Conservation (phyloP, 2,329 filamentous ascomycete genomes). For the Dactylonectria macrodidyma region DNA sequence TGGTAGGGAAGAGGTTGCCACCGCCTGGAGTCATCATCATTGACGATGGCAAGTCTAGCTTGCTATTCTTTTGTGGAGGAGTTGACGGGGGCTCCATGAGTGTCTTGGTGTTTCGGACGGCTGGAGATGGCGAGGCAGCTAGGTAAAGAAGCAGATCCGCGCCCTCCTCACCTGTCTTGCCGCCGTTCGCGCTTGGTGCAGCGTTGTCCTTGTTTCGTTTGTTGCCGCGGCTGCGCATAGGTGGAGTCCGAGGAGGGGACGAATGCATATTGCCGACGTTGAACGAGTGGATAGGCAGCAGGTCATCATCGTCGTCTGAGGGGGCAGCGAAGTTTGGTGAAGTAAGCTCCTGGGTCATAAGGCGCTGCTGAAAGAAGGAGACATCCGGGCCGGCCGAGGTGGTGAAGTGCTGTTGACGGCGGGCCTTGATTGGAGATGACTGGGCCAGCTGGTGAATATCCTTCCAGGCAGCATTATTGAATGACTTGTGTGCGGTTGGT, state of each 20-base stretch:
- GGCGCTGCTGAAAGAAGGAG: conserved; percentile 83
- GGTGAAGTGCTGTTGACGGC: conserved; percentile 81
- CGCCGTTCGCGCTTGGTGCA: conserved; percentile 58
- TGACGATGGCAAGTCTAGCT: conserved; percentile 81
- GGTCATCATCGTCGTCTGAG: conserved; percentile 87
- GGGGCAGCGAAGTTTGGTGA: conserved; percentile 73
- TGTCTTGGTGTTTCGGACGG: conserved; percentile 65
- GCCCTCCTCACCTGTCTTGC: conserved; percentile 82
- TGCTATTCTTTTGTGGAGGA: conserved; percentile 78
- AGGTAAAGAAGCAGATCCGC: conserved; percentile 87
- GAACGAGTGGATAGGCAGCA: conserved; percentile 84
- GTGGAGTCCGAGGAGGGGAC: conserved; percentile 91
- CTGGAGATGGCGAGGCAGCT: conserved; percentile 91
- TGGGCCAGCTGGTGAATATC: conserved; percentile 82
- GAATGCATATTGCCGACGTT: conserved; percentile 74
- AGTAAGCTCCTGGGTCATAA: conserved; percentile 75
- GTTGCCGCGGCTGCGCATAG: conserved; percentile 70
- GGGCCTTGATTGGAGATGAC: conserved; percentile 88
- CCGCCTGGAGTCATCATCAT: conserved; percentile 91
- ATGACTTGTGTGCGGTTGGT: conserved; percentile 72
- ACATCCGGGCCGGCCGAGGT: conserved; percentile 79
- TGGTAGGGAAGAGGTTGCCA: conserved; percentile 79
- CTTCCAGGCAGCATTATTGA: conserved; percentile 79
- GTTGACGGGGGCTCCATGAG: conserved; percentile 81
- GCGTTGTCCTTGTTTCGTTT: conserved; percentile 65